A percentile compares a stretch with the other conserved stretches of the same genome.
phyloP scores from a whole-genome alignment of 139 green algal genomes.

The Chlamydomonas incerta region DNA sequence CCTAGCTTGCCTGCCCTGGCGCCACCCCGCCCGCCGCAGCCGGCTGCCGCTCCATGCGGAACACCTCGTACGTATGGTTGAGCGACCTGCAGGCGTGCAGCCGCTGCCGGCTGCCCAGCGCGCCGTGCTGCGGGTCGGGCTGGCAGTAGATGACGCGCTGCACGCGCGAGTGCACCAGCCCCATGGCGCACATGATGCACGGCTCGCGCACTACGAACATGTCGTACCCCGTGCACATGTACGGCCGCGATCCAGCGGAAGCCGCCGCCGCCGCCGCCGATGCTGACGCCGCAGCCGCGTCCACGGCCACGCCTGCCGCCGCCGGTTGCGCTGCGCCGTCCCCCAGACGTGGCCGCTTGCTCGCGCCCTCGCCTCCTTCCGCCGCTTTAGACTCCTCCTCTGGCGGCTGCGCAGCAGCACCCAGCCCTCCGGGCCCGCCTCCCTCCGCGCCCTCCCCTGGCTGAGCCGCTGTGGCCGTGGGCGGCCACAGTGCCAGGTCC shows the following conservation, averaged over 20 bases:
- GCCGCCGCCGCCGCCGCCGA: background rate
- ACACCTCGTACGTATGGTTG: slow-evolving; percentile 91
- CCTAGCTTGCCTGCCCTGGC: no score
- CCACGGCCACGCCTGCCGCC: background rate
- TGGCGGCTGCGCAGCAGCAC: no score
- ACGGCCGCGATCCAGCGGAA: slow-evolving; percentile 56
- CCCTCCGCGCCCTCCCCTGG: background rate
- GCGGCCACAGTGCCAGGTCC: slow-evolving; percentile 71
- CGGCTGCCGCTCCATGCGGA: slow-evolving; percentile 45
- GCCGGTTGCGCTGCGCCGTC: background rate
- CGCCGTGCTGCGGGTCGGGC: slow-evolving; percentile 56
- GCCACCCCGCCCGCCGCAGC: no score
- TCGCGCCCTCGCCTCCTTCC: background rate
- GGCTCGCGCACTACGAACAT: slow-evolving; percentile 89
- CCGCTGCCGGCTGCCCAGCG: slow-evolving; percentile 64
- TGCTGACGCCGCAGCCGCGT: background rate
- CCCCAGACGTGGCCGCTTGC: slow-evolving; percentile 26
- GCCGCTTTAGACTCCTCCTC: background rate
- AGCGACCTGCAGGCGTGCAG: slow-evolving; percentile 81
- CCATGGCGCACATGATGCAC: slow-evolving; percentile 97
- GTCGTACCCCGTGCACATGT: slow-evolving; percentile 96
- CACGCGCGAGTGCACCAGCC: slow-evolving; percentile 88
- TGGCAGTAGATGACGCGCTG: slow-evolving; percentile 78
- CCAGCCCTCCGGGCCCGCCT: background rate
- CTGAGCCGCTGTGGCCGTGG: background rate